These are phyloP conservation scores for Fusarium virguliforme DNA, from an alignment of 2,329 filamentous ascomycete species.

Conservation along the genomic window DNA sequence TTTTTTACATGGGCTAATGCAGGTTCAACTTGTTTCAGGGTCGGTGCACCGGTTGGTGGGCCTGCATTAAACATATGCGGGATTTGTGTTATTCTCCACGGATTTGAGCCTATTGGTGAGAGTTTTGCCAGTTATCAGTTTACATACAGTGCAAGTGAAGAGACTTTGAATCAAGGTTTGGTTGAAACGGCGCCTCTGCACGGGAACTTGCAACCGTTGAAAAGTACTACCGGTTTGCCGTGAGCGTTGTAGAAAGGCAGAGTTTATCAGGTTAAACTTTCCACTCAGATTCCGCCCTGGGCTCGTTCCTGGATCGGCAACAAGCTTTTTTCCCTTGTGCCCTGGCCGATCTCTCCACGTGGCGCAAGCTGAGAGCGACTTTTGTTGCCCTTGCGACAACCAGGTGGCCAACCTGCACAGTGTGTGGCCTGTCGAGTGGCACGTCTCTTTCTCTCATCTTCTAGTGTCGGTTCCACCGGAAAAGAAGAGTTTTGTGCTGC, in stretches of 20 bases:
- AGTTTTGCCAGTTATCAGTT: not conserved
- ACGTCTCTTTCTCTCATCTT: constrained; percentile 13
- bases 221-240: constrained; percentile 5
- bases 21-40: constrained; percentile 46
- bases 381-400: constrained; percentile 25
- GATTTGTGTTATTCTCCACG: constrained; percentile 21
- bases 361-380: constrained; percentile 26
- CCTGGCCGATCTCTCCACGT: constrained; percentile 46
- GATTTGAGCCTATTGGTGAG: not conserved
- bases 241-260: not conserved
- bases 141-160: not conserved
- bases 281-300: constrained; percentile 41
- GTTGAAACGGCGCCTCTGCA: constrained; percentile 22
- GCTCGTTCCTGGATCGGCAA: constrained; percentile 24
- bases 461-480: constrained; percentile 7
- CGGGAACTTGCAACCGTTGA: constrained; percentile 16
- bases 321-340: constrained; percentile 18
- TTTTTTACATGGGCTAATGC: constrained; percentile 39
- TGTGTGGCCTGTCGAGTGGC: constrained; percentile 27
- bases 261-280: constrained; percentile 15
- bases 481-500: not conserved
- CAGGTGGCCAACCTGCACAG: not conserved
- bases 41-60: constrained; percentile 28
- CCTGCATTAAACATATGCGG: constrained; percentile 26
- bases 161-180: constrained; percentile 15